phyloP scores from a whole-genome alignment of 192 early-diverging fungal genomes.

The Coemansia sp. region DNA sequence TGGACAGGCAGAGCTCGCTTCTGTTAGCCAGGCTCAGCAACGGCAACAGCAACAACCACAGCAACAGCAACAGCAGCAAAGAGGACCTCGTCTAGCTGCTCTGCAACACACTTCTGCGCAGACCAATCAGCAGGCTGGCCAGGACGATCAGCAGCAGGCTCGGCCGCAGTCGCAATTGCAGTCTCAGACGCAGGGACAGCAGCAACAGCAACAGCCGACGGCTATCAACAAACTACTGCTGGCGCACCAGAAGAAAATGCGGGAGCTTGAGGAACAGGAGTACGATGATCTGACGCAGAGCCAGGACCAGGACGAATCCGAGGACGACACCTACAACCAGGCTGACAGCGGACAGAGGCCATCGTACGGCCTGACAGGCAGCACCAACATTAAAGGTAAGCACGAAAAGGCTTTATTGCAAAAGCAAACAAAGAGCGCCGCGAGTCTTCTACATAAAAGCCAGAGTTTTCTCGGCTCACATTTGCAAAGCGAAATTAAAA shows the following conservation, averaged over 20 bases:
- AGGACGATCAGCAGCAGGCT: not conserved
- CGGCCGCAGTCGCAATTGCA: not conserved
- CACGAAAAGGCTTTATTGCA: no score
- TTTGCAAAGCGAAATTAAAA: not conserved
- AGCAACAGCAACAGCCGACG: not conserved
- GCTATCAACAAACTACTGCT: conserved; percentile 4
- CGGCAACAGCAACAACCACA: not conserved
- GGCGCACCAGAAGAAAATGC: conserved; percentile 5
- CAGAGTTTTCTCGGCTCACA: not conserved
- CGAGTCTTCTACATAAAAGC: no score
- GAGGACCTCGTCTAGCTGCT: conserved; percentile 19
- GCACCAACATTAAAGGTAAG: conserved; percentile 25
- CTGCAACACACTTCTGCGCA: conserved; percentile 38
- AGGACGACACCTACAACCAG: not conserved
- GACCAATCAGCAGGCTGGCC: not conserved
- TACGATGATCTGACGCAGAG: not conserved
- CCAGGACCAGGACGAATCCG: conserved; percentile 3
- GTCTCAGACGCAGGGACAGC: not conserved
- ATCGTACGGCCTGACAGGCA: conserved; percentile 1
- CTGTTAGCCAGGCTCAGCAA: not conserved
- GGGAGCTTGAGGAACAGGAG: conserved; percentile 2
- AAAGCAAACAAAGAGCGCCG: no score
- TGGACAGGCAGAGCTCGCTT: not conserved
- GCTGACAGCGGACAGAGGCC: not conserved
- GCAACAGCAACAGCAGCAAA: not conserved